These are phyloP conservation scores for Aspergillus haitiensis DNA, from an alignment of 495 filamentous ascomycete genomes.

Conservation along the genomic window DNA sequence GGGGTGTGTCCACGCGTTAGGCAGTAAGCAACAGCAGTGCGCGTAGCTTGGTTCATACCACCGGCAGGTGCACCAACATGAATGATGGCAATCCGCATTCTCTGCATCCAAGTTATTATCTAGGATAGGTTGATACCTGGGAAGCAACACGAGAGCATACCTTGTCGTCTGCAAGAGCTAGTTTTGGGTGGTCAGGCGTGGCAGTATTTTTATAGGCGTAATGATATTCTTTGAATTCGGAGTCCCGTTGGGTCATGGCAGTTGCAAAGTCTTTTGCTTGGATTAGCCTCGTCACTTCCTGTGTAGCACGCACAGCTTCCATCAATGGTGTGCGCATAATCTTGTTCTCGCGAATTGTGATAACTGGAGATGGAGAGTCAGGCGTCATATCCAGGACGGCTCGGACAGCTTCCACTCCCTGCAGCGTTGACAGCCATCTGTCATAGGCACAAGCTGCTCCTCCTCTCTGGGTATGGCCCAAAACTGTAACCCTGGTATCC, in stretches of 20 bases:
- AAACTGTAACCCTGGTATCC: slow-evolving; percentile 91
- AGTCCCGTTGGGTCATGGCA: slow-evolving; percentile 84
- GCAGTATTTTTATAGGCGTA: slow-evolving; percentile 88
- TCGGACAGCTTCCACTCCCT: slow-evolving; percentile 94
- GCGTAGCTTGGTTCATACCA: slow-evolving; percentile 96
- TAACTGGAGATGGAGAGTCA: slow-evolving; percentile 87
- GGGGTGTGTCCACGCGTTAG: slow-evolving; percentile 89
- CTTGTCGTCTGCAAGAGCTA: slow-evolving; percentile 69
- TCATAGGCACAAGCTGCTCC: slow-evolving; percentile 92
- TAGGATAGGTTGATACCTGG: not conserved
- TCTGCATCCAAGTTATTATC: slow-evolving; percentile 47
- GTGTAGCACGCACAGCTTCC: slow-evolving; percentile 81
- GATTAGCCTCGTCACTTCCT: slow-evolving; percentile 79
- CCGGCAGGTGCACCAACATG: slow-evolving; percentile 98
- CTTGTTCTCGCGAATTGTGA: slow-evolving; percentile 97
- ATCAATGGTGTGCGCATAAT: slow-evolving; percentile 85
- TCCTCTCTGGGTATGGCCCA: slow-evolving; percentile 95
- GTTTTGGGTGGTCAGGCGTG: slow-evolving; percentile 60
- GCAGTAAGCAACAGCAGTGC: slow-evolving; percentile 95
- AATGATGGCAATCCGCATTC: slow-evolving; percentile 90
- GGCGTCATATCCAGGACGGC: slow-evolving; percentile 92
- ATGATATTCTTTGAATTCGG: slow-evolving; percentile 93
- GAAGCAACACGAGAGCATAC: slow-evolving; percentile 41
- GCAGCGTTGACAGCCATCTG: slow-evolving; percentile 86
- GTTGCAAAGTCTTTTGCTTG: slow-evolving; percentile 74